Base-by-base conservation (phyloP, 2,329 filamentous ascomycete genomes). In the Nigrospora sphaerica region DNA sequence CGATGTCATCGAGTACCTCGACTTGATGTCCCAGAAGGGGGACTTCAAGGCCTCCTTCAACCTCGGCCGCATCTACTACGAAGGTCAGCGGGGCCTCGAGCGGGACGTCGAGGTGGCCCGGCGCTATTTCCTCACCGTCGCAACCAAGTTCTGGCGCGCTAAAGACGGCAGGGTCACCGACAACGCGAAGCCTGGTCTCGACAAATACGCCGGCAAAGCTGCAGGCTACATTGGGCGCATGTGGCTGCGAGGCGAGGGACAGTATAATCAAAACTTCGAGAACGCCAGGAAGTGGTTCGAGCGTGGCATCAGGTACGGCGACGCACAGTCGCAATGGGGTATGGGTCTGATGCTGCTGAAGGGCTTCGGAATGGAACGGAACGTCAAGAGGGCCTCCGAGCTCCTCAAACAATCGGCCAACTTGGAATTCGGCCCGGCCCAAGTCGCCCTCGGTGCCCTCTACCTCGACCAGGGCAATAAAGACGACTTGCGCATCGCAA, bases 1-100 rank as follows among this genome's bases (percentile, higher is more conserved):
- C 57, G 92, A 98, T 64, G 86, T 97, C 14, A 81, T 98, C 49
- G 93, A 98, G 62, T 98, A 95, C 57, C 73, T 95, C 54, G 88
- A 95, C 57, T 75, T 95, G 37, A 85, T 95, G 75, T 89, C 89
- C 6, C 82, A 91, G 49, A 95, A 95, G 62, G 90, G 91, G 12
- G 89, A 95, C 59, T 80, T 88, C 46, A 90, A 88, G 61, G 88
- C 91, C 1, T 92, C 88, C 0, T 90, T 91, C 58, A 91, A 87
- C 51, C 72, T 96, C 1, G 91, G 88, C 3, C 83, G 88, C 53
- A 79, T 95, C 51, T 87, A 95, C 62, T 95, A 95, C 58, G 91
- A 96, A 48, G 91, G 91, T 1, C 83, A 88, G 46, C 77, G 86
- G 46, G 83, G 81, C 1, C 72, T 95, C 37, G 82, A 86, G 44